Evolutionary conservation across 2,329 filamentous ascomycete species (phyloP).

Genomic region (Alternaria conjuncta): DNA sequence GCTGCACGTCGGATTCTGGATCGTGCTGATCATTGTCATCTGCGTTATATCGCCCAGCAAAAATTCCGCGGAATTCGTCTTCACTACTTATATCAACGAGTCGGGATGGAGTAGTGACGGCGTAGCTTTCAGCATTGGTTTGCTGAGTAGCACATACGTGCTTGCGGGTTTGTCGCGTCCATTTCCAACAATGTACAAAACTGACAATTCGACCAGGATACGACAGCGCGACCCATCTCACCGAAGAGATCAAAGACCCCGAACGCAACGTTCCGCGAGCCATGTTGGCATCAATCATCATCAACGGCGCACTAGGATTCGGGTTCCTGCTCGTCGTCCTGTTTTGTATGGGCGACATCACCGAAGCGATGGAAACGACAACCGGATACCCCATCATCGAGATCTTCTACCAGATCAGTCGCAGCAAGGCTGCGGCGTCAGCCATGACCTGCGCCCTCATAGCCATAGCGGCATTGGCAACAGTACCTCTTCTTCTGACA

Average conservation of each 20-base stretch:
- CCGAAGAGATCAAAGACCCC: conserved; percentile 3
- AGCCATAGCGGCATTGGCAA: conserved; percentile 15
- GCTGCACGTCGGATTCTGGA: conserved; percentile 56
- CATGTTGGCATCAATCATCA: conserved; percentile 18
- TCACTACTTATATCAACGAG: conserved; percentile 52
- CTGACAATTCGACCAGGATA: not conserved
- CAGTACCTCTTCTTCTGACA: conserved; percentile 17
- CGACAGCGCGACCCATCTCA: conserved; percentile 6
- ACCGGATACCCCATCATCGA: conserved; percentile 48
- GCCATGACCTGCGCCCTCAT: conserved; percentile 32
- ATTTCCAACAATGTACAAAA: not conserved
- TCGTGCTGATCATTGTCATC: conserved; percentile 55
- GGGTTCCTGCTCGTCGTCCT: conserved; percentile 48
- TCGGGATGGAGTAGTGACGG: conserved; percentile 50
- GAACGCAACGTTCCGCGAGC: conserved; percentile 3
- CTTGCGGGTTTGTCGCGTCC: conserved; percentile 19
- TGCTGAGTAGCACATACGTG: conserved; percentile 28
- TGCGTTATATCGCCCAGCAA: conserved; percentile 50
- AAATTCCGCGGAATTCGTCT: conserved; percentile 48
- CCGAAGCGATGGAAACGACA: conserved; percentile 33
- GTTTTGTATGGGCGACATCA: conserved; percentile 40
- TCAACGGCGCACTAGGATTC: conserved; percentile 44
- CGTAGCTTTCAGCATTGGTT: conserved; percentile 50
- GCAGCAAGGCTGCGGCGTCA: conserved; percentile 5
- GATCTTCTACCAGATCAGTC: conserved; percentile 30